These are phyloP conservation scores for Saccharomycopsis hybrid DNA, from an alignment of 1,139 yeast species.

Conservation along the genomic window DNA sequence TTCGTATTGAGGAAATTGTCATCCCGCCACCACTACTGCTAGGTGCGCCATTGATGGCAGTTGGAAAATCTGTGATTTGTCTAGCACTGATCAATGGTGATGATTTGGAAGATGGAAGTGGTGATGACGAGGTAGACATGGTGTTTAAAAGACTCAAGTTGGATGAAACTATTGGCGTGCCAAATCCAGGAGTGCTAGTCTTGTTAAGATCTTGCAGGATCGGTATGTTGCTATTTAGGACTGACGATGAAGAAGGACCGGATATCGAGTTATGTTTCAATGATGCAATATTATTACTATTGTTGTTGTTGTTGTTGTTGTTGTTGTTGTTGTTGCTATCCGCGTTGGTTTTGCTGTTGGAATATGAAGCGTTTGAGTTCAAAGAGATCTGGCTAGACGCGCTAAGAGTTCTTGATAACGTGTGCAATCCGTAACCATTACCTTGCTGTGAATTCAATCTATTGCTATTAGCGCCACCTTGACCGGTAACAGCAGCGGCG, in stretches of 20 bases:
- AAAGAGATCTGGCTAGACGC: slow-evolving; percentile 14
- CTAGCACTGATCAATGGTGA: slow-evolving; percentile 11
- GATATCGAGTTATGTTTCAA: background rate
- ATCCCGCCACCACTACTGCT: slow-evolving; percentile 10
- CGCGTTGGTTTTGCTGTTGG: background rate
- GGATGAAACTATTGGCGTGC: background rate
- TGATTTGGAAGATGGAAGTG: slow-evolving; percentile 11
- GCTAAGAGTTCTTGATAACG: slow-evolving; percentile 17
- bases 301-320: slow-evolving; percentile 1
- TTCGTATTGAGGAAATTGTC: slow-evolving; percentile 14
- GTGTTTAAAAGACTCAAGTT: background rate
- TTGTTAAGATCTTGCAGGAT: background rate
- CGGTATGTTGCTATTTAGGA: no score
- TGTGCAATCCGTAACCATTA: slow-evolving; percentile 15
- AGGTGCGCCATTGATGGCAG: background rate
- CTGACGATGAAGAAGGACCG: background rate
- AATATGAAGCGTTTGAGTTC: slow-evolving; percentile 12
- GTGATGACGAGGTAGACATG: slow-evolving; percentile 9
- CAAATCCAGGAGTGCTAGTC: background rate
- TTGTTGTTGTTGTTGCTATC: slow-evolving; percentile 1
- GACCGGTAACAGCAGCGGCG: background rate
- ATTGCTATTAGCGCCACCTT: background rate
- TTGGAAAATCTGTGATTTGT: slow-evolving; percentile 2
- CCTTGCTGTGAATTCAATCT: slow-evolving; percentile 1
- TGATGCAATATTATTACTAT: slow-evolving; percentile 1